A percentile compares a stretch with the other conserved stretches of the same genome.
Conservation (phyloP, 805 yeast genomes). For the Saccharomycopsis amapae region DNA sequence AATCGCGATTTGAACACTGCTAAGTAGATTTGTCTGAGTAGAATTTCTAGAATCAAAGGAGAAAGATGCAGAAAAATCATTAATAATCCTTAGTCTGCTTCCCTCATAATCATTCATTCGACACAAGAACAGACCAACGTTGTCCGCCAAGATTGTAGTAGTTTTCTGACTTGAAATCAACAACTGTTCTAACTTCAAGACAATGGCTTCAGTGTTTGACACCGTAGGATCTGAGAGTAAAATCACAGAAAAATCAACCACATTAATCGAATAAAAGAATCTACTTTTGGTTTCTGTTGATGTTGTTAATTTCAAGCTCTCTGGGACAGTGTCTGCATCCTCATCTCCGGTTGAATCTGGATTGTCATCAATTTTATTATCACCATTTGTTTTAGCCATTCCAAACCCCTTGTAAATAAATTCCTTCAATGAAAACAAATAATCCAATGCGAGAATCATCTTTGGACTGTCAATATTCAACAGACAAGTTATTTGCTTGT, state of each 20-base stretch:
- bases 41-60: conserved; percentile 69
- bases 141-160: conserved; percentile 58
- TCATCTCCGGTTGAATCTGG: conserved; percentile 7
- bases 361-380: conserved; percentile 7
- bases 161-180: conserved; percentile 62
- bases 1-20: conserved; percentile 59
- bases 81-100: conserved; percentile 64
- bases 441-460: conserved; percentile 78
- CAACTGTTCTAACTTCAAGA: conserved; percentile 78
- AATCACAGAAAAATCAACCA: conserved; percentile 71
- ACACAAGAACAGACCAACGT: conserved; percentile 81
- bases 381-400: conserved; percentile 9
- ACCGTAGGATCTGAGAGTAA: conserved; percentile 73
- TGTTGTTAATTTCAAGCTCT: not conserved
- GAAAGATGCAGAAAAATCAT: conserved; percentile 78
- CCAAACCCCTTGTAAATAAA: conserved; percentile 49
- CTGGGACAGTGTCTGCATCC: conserved; percentile 9
- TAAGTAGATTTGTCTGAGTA: conserved; percentile 46
- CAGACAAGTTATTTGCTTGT: conserved; percentile 43
- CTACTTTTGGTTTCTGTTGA: conserved; percentile 11
- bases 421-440: conserved; percentile 64
- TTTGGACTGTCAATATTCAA: conserved; percentile 74
- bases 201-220: conserved; percentile 74
- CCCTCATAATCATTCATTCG: conserved; percentile 63
- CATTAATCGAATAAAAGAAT: conserved; percentile 53